phyloP scores from a whole-genome alignment of 805 yeast species.

The Middelhovenomyces tepae region DNA sequence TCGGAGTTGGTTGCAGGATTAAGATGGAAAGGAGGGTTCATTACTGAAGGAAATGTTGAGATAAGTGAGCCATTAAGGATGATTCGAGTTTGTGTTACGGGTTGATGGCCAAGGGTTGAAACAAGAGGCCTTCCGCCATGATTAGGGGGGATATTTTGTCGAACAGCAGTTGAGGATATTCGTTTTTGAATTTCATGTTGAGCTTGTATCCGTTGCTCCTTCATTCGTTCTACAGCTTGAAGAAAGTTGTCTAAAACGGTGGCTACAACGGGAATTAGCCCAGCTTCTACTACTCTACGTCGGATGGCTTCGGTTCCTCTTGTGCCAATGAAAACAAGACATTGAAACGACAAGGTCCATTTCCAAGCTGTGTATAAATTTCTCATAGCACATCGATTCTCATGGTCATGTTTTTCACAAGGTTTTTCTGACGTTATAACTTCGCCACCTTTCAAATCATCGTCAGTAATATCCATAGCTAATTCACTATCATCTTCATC shows the following conservation, averaged over 20 bases:
- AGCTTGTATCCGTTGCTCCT: slow-evolving; percentile 3
- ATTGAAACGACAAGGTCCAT: slow-evolving; percentile 93
- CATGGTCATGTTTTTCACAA: slow-evolving; percentile 20
- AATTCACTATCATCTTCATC: slow-evolving; percentile 8
- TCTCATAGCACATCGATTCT: slow-evolving; percentile 15
- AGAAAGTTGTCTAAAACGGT: slow-evolving; percentile 86
- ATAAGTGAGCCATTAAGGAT: too few relatives aligned
- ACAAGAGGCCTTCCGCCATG: too few relatives aligned
- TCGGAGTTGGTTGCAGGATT: neutral
- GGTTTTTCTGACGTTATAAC: slow-evolving; percentile 14
- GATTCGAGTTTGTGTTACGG: too few relatives aligned
- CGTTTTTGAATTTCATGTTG: too few relatives aligned
- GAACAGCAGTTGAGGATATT: too few relatives aligned
- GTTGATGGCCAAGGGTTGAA: too few relatives aligned
- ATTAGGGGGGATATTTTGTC: too few relatives aligned
- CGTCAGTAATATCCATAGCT: neutral
- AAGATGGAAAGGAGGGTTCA: neutral
- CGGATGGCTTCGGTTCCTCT: slow-evolving; percentile 85
- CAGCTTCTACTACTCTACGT: slow-evolving; percentile 81
- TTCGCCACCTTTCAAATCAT: neutral
- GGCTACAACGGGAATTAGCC: slow-evolving; percentile 82
- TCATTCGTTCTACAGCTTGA: slow-evolving; percentile 6
- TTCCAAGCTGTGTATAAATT: slow-evolving; percentile 79
- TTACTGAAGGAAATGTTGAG: too few relatives aligned
- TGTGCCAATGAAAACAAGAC: slow-evolving; percentile 83